Evolutionary conservation across 768 basidiomycete species (phyloP), one percentile per base, ranked within the genome.

Genomic region (Lentinula aciculospora): DNA sequence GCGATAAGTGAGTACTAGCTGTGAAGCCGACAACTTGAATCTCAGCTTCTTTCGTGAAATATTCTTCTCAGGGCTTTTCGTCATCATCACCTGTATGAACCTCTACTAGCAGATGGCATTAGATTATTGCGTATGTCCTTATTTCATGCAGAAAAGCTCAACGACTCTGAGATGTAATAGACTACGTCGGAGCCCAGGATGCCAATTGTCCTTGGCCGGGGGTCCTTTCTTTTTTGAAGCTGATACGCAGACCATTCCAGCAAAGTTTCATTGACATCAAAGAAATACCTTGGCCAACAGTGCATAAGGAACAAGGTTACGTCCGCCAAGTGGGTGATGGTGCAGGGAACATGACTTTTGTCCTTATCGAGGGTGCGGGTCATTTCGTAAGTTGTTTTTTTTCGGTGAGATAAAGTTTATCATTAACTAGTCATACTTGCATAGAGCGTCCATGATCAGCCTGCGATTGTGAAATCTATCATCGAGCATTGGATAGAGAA

Each of bases 281-380:
- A 0, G 73, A 73, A 45, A 47, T 70, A 4, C 66, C 68, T 2
- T 72, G 70, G 70, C 65, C 62, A 1, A 60, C 60, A 17, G 7
- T 17, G 37, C 37, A 53, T 23, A 31, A 58, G 23, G 61, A 63
- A 32, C 62, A 58, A 15, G 67, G 64, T 5, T 68, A 67, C 27
- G 65, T 70, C 5, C 70, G 68, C 9, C 62, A 58, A 3, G 63
- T 70, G 13, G 69, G 66, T 1, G 60, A 64, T 23, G 71, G 70
- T n/a, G 69, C 72, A 5, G 72, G 72, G 1, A 66, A 68, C 28
- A 63, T 72, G 61, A 70, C 72, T 4, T 71, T 62, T 57, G 61
- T 71, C 10, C 60, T 72, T n/a, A 32, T 72, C n/a, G 59, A 58
- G 10, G 63, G 67, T 13, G 71, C 64, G 4, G 72, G 72, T 0